phyloP scores from a whole-genome alignment of 805 yeast species.

The Yarrowia sp. region DNA sequence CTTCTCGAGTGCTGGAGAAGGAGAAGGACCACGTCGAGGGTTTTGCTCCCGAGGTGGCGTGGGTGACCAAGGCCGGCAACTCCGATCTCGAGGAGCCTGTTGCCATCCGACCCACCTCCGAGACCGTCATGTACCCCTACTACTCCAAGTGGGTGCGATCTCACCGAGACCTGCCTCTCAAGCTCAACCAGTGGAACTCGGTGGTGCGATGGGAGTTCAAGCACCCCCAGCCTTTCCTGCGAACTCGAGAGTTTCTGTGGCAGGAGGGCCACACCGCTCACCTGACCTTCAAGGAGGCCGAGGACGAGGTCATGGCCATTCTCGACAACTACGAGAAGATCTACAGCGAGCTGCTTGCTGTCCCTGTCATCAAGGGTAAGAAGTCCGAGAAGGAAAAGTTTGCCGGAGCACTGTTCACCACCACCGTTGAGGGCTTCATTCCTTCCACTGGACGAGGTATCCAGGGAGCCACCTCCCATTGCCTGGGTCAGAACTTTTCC shows the following conservation, averaged over 20 bases:
- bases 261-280: constrained; percentile 99
- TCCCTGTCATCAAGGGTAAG: constrained; percentile 91
- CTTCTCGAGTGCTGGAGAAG: constrained; percentile 85
- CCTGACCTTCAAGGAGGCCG: constrained; percentile 77
- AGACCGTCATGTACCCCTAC: constrained; percentile 99
- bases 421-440: constrained; percentile 94
- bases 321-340: constrained; percentile 80
- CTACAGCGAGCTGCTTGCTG: constrained; percentile 91
- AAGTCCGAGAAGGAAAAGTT: constrained; percentile 98
- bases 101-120: constrained; percentile 99
- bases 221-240: constrained; percentile 98
- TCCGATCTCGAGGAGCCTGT: constrained; percentile 96
- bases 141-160: constrained; percentile 99
- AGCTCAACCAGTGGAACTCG: constrained; percentile 98
- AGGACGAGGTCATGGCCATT: constrained; percentile 78
- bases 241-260: constrained; percentile 99
- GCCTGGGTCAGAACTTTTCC: constrained; percentile 96
- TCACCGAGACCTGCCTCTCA: constrained; percentile 94
- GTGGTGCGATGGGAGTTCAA: constrained; percentile 99
- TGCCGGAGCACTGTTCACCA: constrained; percentile 96
- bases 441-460: constrained; percentile 99
- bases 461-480: constrained; percentile 98
- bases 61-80: constrained; percentile 96
- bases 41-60: constrained; percentile 99
- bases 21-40: constrained; percentile 99